Evolutionary conservation across 176 grass and related monocot species (phyloP).

Genomic region (Chloris gayana): DNA sequence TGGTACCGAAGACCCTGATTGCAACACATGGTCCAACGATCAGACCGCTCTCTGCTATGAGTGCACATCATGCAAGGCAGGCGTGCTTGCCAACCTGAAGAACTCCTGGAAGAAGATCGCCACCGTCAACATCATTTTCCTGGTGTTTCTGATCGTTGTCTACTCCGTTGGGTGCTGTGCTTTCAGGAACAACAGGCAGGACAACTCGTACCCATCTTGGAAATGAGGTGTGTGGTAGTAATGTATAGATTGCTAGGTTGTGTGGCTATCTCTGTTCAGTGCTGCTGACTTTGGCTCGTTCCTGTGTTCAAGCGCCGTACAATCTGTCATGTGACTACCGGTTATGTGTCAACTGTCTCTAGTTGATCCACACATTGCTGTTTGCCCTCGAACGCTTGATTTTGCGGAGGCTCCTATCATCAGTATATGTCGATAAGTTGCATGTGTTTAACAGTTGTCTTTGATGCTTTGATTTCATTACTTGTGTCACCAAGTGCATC

Average conservation of each 20-base stretch:
- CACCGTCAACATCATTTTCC: conserved; percentile 74
- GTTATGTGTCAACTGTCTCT: background rate
- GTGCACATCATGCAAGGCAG: conserved; percentile 84
- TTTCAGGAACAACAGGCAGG: conserved; percentile 81
- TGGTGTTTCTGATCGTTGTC: conserved; percentile 79
- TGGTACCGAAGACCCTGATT: conserved; percentile 51
- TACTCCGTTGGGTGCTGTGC: conserved; percentile 90
- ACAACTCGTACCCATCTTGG: conserved; percentile 60
- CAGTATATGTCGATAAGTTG: background rate
- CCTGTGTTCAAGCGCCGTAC: background rate
- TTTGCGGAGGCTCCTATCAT: conserved; percentile 1
- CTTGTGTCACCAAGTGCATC: background rate
- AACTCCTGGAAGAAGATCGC: conserved; percentile 96
- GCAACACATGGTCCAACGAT: conserved; percentile 75
- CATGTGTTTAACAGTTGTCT: background rate
- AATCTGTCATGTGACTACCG: background rate
- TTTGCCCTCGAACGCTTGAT: background rate
- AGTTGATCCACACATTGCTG: conserved; percentile 4
- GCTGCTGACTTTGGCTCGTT: background rate
- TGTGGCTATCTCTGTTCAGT: background rate
- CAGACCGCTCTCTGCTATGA: conserved; percentile 68
- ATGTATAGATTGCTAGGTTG: conserved; percentile 8
- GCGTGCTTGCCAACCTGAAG: conserved; percentile 88
- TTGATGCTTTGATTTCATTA: background rate
- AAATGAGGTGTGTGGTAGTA: conserved; percentile 42